Evolutionary conservation across 2,329 filamentous ascomycete species (phyloP), one percentile per base, ranked within the genome.

Genomic region (Alternaria triticimaculans): DNA sequence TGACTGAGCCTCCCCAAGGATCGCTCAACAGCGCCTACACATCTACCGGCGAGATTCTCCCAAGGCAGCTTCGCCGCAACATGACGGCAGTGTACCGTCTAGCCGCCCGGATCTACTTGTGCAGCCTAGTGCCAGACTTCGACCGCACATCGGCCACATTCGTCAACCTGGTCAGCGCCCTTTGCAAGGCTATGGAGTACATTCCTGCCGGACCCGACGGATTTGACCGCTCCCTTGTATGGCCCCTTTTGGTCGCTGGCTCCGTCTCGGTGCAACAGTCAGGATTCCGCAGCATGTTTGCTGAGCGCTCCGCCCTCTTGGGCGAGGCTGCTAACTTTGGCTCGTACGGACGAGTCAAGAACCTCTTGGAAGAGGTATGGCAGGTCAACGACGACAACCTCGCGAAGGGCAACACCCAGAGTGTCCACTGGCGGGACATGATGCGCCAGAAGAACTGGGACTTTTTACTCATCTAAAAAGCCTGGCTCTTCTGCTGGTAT

Each of bases 21-120:
- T 73, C 80, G 10, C 77, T 85, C 65, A 81, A 82, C 71, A 87
- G 80, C 58, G 88, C 85, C 66, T 87, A 84, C 74, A 84, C 84
- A 2, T 80, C 82, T 15, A 92, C 90, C 63, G 93, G 93, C 62
- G 89, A 89, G 50, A 87, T 97, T 70, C 90, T 90, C 60, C 92
- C 94, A 4, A 92, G 92, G 76, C 91, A 96, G 80, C 87, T 98
- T 68, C 91, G 90, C 77, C 90, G 88, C 80, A 97, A 96, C 84
- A 93, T 98, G 81, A 97, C 94, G 0, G 87, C 90, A 44, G 89
- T 96, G 46, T 99, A 97, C 88, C 92, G 95, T 73, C 85, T 97
- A 58, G 95, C 95, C 3, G 94, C 95, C 4, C 91, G 95, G 76
- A 94, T 99, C 82, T 97, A 97, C 82, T 89, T 98, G n/a, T 97